These are phyloP conservation scores for Debaryomyces singareniensis DNA, from an alignment of 1,139 yeast genomes.

Conservation along the genomic window DNA sequence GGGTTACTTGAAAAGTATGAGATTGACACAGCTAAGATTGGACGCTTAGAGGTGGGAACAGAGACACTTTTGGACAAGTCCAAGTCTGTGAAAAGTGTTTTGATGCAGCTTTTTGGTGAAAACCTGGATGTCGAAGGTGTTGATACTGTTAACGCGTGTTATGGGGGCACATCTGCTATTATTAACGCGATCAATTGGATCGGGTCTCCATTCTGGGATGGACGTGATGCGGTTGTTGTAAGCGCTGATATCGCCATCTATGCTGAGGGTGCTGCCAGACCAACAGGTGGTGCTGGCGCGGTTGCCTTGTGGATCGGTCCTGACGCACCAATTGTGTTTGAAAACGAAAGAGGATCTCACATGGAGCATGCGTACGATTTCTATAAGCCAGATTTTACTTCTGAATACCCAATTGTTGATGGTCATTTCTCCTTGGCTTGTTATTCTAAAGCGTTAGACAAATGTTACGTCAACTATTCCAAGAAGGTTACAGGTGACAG, in stretches of 20 bases:
- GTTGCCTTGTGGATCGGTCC: conserved; percentile 96
- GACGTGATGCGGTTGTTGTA: conserved; percentile 95
- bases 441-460: conserved; percentile 89
- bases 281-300: conserved; percentile 99
- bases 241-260: conserved; percentile 98
- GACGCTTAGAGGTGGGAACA: conserved; percentile 97
- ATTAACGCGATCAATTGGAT: conserved; percentile 95
- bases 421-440: conserved; percentile 95
- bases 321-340: conserved; percentile 94
- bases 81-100: conserved; percentile 91
- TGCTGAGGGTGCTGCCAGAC: conserved; percentile 97
- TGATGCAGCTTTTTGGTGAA: conserved; percentile 89
- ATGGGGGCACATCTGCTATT: conserved; percentile 96
- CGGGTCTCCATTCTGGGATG: conserved; percentile 96
- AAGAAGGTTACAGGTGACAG: conserved; percentile 62
- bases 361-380: conserved; percentile 98
- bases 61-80: conserved; percentile 96
- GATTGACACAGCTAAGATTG: conserved; percentile 75
- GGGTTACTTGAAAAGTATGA: conserved; percentile 72
- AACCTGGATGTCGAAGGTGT: conserved; percentile 93
- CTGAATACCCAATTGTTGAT: conserved; percentile 96
- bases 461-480: conserved; percentile 78
- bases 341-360: conserved; percentile 79
- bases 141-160: conserved; percentile 96
- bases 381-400: conserved; percentile 94